phyloP scores from a whole-genome alignment of 164 flowering plant genomes.

The Saururus chinensis region DNA sequence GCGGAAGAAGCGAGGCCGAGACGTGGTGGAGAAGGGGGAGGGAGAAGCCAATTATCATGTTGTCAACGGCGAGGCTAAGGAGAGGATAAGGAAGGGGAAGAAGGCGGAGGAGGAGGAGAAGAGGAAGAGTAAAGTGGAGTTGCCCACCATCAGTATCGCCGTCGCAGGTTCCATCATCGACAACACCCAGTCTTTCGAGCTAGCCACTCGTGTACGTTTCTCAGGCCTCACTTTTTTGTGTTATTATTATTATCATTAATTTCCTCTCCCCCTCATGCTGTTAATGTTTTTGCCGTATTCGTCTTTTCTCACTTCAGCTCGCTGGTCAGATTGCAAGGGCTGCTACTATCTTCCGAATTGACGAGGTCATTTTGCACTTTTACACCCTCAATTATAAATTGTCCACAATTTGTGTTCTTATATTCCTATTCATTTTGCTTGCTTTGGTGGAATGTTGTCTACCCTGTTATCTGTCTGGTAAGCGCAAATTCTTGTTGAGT shows the following conservation, averaged over 20 bases:
- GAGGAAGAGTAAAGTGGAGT: slow-evolving; percentile 10
- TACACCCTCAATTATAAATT: no score
- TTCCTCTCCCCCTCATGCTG: not conserved
- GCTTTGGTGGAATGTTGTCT: not conserved
- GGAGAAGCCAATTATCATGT: slow-evolving; percentile 22
- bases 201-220: slow-evolving; percentile 67
- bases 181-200: slow-evolving; percentile 80
- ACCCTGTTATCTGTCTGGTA: no score
- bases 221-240: not conserved
- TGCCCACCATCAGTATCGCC: slow-evolving; percentile 70
- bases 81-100: slow-evolving; percentile 18
- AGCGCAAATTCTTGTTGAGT: not conserved
- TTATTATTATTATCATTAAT: not conserved
- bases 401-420: not conserved
- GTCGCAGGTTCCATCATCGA: slow-evolving; percentile 83
- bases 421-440: not conserved
- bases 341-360: slow-evolving; percentile 77
- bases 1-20: slow-evolving; percentile 16
- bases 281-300: not conserved
- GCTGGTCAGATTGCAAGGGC: slow-evolving; percentile 99
- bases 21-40: slow-evolving; percentile 10
- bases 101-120: slow-evolving; percentile 21
- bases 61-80: slow-evolving; percentile 16
- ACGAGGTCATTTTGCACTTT: slow-evolving; percentile 41
- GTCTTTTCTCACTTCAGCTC: slow-evolving; percentile 32